phyloP scores from a whole-genome alignment of 257 asterid species.

The Salvia hispanica region DNA sequence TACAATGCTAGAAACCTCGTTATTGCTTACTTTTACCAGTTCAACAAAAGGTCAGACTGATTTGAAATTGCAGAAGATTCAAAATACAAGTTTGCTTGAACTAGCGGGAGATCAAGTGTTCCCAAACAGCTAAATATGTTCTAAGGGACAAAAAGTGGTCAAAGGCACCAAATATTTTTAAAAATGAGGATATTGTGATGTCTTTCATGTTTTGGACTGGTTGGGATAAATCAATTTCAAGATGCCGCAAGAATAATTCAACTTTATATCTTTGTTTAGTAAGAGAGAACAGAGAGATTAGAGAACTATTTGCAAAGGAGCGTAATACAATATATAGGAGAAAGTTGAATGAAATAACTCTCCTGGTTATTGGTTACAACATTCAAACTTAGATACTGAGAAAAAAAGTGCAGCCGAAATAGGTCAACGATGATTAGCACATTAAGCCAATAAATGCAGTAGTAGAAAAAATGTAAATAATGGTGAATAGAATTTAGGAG shows the following conservation, averaged over 20 bases:
- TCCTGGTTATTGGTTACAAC: background rate
- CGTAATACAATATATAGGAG: constrained; percentile 7
- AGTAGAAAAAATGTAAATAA: background rate
- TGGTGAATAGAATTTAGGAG: constrained; percentile 22
- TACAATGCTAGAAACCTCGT: constrained; percentile 4
- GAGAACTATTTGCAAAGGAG: background rate
- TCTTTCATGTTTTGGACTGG: constrained; percentile 9
- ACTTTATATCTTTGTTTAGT: background rate
- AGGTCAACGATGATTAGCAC: background rate
- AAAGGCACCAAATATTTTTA: background rate
- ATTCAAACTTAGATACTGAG: background rate
- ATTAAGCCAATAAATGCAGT: constrained; percentile 9
- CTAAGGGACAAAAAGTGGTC: background rate
- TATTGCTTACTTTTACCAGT: constrained; percentile 21
- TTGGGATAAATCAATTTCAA: constrained; percentile 14
- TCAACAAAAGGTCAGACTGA: constrained; percentile 8
- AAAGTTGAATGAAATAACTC: constrained; percentile 9
- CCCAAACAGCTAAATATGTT: background rate
- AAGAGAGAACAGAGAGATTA: constrained; percentile 10
- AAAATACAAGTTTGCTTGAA: constrained; percentile 11
- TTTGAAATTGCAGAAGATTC: background rate
- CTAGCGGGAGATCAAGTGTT: background rate
- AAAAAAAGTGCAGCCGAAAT: constrained; percentile 8
- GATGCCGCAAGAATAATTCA: constrained; percentile 11
- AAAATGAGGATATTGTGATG: background rate